Percentiles rank a stretch among this genome's conserved stretches.
Conservation (phyloP, 192 early-diverging fungal genomes). For the Backusella parvicylindrica region DNA sequence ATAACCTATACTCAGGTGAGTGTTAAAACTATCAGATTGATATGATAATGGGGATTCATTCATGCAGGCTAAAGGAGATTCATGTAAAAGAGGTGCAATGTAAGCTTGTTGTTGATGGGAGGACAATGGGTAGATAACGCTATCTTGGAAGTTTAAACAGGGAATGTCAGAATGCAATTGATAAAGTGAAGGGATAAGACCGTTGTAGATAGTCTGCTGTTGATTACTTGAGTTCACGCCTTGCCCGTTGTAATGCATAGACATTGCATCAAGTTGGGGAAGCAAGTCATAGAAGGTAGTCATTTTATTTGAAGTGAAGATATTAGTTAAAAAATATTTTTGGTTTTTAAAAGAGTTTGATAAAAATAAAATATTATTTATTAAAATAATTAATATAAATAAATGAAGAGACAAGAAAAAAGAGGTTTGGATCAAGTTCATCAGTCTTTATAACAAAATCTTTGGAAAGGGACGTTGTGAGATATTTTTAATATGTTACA, state of each 20-base stretch:
- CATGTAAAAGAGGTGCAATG: neutral
- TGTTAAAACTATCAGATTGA: neutral
- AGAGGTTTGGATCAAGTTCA: conserved; percentile 1
- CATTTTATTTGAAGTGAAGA: neutral
- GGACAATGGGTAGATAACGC: neutral
- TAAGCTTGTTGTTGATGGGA: neutral
- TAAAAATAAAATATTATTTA: neutral
- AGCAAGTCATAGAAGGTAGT: neutral
- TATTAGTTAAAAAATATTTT: neutral
- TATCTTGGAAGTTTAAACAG: conserved; percentile 1
- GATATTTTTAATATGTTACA: conserved; percentile 4
- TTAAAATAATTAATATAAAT: neutral
- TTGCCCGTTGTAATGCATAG: neutral
- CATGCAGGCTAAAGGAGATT: neutral
- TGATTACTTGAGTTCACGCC: neutral
- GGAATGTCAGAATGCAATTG: neutral
- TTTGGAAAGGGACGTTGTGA: neutral
- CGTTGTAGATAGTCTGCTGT: neutral
- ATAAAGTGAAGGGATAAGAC: neutral
- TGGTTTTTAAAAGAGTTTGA: neutral
- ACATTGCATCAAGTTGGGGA: neutral
- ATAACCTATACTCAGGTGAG: neutral
- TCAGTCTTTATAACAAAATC: neutral
- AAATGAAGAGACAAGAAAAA: neutral
- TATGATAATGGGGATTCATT: neutral